Percentiles rank a stretch among this genome's conserved stretches.
Conservation (phyloP, 2,329 filamentous ascomycete genomes). For the Metarhizium sp. region DNA sequence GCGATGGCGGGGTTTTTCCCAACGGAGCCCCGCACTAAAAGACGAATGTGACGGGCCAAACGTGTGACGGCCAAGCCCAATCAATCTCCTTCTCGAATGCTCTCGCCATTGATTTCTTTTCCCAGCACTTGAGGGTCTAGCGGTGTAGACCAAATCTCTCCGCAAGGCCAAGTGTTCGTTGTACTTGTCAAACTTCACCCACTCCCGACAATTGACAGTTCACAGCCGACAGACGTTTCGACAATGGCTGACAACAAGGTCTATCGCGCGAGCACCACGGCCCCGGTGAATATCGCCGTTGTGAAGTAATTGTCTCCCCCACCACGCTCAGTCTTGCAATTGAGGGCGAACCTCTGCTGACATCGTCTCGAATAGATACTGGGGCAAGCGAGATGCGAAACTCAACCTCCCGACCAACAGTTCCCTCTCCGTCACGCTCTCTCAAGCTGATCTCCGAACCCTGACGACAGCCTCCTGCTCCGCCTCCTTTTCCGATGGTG, state of each 20-base stretch:
- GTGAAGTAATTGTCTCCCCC: slow-evolving; percentile 60
- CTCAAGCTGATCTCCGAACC: slow-evolving; percentile 85
- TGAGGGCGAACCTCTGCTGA: not conserved
- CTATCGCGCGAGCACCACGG: slow-evolving; percentile 90
- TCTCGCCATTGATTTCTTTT: no score
- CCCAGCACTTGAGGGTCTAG: no score
- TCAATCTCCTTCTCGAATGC: no score
- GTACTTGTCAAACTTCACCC: no score
- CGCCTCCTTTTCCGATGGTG: slow-evolving; percentile 50
- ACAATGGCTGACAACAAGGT: slow-evolving; percentile 47
- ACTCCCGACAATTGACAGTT: not conserved
- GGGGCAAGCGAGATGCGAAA: slow-evolving; percentile 91
- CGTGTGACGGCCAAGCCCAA: no score
- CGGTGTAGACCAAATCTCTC: no score
- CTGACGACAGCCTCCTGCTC: slow-evolving; percentile 94
- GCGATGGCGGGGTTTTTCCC: no score
- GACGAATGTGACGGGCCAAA: no score
- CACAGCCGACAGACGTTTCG: not conserved
- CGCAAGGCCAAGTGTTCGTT: no score
- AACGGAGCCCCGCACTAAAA: no score
- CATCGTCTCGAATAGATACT: slow-evolving; percentile 45
- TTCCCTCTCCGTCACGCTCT: slow-evolving; percentile 92
- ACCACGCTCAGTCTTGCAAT: not conserved
- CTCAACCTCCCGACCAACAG: slow-evolving; percentile 97
- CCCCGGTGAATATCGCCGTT: slow-evolving; percentile 95